phyloP scores from a whole-genome alignment of 1,139 yeast species.

The Pichia sp. region DNA sequence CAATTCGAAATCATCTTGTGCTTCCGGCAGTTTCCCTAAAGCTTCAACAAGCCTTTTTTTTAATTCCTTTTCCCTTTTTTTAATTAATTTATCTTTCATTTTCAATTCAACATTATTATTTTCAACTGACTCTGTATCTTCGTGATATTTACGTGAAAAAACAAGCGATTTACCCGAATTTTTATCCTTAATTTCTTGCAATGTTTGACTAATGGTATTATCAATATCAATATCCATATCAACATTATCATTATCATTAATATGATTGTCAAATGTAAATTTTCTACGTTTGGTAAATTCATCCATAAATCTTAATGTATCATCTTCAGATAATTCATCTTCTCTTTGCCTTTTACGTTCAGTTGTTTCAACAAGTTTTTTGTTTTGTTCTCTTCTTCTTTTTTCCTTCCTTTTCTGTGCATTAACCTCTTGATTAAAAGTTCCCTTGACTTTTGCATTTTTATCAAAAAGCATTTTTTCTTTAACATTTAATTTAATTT shows the following conservation, averaged over 20 bases:
- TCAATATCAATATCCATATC: no score
- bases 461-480: constrained; percentile 41
- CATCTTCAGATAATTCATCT: constrained; percentile 34
- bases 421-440: constrained; percentile 37
- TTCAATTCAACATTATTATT: constrained; percentile 11
- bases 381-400: constrained; percentile 23
- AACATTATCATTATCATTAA: constrained; percentile 20
- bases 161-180: constrained; percentile 22
- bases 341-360: constrained; percentile 24
- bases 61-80: constrained; percentile 11
- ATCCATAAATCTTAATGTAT: constrained; percentile 25
- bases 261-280: constrained; percentile 35
- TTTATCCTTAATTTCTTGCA: constrained; percentile 23
- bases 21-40: constrained; percentile 44
- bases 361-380: constrained; percentile 14
- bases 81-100: constrained; percentile 2
- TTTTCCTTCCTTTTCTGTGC: constrained; percentile 30
- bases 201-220: constrained; percentile 18
- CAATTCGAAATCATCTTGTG: constrained; percentile 56
- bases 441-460: constrained; percentile 32
- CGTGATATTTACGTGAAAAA: constrained; percentile 15
- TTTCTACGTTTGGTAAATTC: constrained; percentile 42
- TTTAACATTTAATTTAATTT: constrained; percentile 37
- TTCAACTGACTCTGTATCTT: constrained; percentile 3
- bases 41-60: constrained; percentile 17